These are phyloP conservation scores for Sherardia arvensis DNA, from an alignment of 257 asterid genomes.

Conservation along the genomic window DNA sequence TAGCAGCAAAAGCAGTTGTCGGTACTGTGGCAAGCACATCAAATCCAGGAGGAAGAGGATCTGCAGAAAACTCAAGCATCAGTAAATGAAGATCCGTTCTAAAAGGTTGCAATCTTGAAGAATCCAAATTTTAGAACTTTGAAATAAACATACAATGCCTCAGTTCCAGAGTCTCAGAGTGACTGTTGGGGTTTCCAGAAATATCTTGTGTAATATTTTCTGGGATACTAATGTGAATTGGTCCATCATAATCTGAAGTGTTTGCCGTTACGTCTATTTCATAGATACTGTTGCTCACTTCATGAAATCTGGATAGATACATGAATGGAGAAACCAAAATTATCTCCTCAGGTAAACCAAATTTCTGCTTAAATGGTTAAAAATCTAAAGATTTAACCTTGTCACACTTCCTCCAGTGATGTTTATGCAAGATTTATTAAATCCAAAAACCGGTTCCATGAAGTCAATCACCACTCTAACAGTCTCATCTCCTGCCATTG, in stretches of 20 bases:
- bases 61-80: conserved; percentile 29
- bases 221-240: conserved; percentile 54
- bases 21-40: conserved; percentile 48
- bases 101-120: neutral
- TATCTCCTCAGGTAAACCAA: neutral
- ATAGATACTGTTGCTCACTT: conserved; percentile 48
- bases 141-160: conserved; percentile 51
- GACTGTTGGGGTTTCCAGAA: conserved; percentile 64
- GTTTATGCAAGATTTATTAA: conserved; percentile 55
- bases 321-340: neutral
- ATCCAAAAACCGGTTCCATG: conserved; percentile 71
- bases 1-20: conserved; percentile 57
- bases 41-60: conserved; percentile 60
- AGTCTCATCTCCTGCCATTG: conserved; percentile 49
- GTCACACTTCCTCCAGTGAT: conserved; percentile 58
- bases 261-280: conserved; percentile 33
- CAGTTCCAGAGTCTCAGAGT: conserved; percentile 66
- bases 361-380: neutral
- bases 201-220: conserved; percentile 77
- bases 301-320: conserved; percentile 45
- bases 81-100: neutral
- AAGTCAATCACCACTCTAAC: conserved; percentile 51
- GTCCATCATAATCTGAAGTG: conserved; percentile 12
- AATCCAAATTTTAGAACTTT: neutral
- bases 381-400: conserved; percentile 38